Evolutionary conservation across 2,329 filamentous ascomycete species (phyloP), one percentile per base, ranked within the genome.

Genomic region (Aspergillus japonicus): DNA sequence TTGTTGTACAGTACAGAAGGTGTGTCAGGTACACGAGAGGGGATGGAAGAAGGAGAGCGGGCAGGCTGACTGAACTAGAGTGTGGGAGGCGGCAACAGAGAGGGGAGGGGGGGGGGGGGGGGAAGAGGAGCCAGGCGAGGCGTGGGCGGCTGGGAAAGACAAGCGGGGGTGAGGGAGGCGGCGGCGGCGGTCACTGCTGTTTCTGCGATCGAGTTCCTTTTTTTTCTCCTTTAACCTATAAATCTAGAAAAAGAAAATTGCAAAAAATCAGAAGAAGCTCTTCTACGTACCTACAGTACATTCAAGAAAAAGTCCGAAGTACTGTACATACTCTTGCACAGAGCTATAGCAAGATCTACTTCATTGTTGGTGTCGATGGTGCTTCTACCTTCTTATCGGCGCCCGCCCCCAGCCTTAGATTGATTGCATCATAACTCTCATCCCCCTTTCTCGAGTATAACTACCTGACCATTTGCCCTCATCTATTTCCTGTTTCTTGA

Each of bases 1-100:
- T 47, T 71, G 71, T 68, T 71, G 68, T 72, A 72, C 69, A 73
- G 67, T 72, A 72, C 69, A 73, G 64, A 61, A 53, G 57, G 60
- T 54, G n/a, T 29, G 44, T 53, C 42, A 51, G 51, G 51, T 51
- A 56, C 39, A 44, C 39, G 39, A 44, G 58, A 63, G 59, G 50
- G 65, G 57, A 59, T 56, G 54, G 50, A 58, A 56, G 61, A 61
- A 61, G 53, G 57, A 57, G 62, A 57, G 63, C 57, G 54, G 64
- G 59, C 68, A 61, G 64, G 63, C 39, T 19, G 39, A 44, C 39
- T 44, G 39, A 44, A 35, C 33, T 35, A 29, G 7, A 29, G 26
- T 35, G 59, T 48, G 62, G 59, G 51, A 56, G 66, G 62, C 60
- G 60, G 65, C 63, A 66, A 61, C 26, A 29, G 26, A 29, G 26